Evolutionary conservation across 768 basidiomycete species (phyloP).

Genomic region (Tulasnella sp.): DNA sequence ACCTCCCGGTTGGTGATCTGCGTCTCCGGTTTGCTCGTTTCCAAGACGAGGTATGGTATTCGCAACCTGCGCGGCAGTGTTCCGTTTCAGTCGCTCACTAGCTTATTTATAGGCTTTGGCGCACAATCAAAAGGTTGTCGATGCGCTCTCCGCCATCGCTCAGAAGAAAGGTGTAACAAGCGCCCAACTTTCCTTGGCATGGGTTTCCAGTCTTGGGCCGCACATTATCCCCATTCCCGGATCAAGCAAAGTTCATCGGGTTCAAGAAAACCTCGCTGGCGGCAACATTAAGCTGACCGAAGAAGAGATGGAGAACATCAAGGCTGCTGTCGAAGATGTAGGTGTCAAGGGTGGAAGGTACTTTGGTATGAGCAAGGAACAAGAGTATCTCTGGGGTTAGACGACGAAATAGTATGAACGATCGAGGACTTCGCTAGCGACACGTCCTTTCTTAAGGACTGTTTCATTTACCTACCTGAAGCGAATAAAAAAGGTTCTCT

Average conservation of each 20-base stretch:
- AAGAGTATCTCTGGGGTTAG: conserved; percentile 16
- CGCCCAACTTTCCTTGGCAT: conserved; percentile 44
- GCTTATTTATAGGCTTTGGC: conserved; percentile 39
- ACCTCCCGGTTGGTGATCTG: conserved; percentile 45
- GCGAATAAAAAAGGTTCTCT: no score
- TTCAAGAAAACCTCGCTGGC: conserved; percentile 23
- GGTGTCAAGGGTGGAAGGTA: conserved; percentile 25
- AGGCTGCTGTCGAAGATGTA: neutral
- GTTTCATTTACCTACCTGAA: neutral
- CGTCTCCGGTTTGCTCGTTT: conserved; percentile 45
- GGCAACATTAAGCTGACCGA: conserved; percentile 7
- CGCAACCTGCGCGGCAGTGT: conserved; percentile 24
- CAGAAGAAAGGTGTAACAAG: conserved; percentile 44
- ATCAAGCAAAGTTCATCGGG: conserved; percentile 21
- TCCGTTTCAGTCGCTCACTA: conserved; percentile 31
- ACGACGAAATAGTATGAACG: neutral
- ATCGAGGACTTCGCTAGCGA: no score
- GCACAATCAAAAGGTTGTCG: conserved; percentile 46
- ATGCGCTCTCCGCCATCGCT: conserved; percentile 42
- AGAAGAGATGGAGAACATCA: conserved; percentile 20
- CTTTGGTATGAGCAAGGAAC: neutral
- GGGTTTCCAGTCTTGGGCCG: conserved; percentile 43
- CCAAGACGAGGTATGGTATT: conserved; percentile 42
- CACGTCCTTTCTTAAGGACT: neutral
- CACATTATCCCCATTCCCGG: conserved; percentile 52